Evolutionary conservation across 306 rosid genomes (phyloP).

Genomic region (Vigna mungo): DNA sequence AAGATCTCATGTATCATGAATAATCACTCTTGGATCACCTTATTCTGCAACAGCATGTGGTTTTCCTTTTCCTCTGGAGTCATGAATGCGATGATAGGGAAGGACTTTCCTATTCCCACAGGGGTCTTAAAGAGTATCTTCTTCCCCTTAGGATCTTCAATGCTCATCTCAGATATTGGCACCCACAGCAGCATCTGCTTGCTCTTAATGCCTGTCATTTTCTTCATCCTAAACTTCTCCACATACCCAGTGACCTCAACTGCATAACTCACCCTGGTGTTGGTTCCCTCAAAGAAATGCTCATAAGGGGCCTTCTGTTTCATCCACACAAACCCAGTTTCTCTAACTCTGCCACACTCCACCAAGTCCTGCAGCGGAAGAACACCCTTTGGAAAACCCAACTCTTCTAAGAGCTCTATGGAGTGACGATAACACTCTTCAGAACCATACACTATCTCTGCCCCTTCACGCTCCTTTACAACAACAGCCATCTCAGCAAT

Average conservation of each 20-base stretch:
- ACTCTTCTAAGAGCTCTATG: constrained; percentile 63
- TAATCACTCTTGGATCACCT: not conserved
- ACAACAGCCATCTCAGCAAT: constrained; percentile 40
- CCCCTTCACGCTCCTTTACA: constrained; percentile 62
- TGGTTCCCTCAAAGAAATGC: constrained; percentile 63
- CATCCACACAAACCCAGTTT: constrained; percentile 92
- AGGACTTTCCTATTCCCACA: constrained; percentile 76
- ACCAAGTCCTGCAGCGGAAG: constrained; percentile 73
- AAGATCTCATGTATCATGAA: not conserved
- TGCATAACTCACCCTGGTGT: constrained; percentile 65
- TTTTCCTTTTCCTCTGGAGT: constrained; percentile 61
- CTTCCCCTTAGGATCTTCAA: constrained; percentile 53
- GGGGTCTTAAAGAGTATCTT: constrained; percentile 75
- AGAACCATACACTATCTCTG: constrained; percentile 67
- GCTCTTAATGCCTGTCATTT: constrained; percentile 83
- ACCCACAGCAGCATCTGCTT: constrained; percentile 81
- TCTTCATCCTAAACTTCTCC: constrained; percentile 78
- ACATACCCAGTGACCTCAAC: constrained; percentile 79
- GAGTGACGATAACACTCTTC: constrained; percentile 65
- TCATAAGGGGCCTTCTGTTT: constrained; percentile 69
- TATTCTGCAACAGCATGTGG: constrained; percentile 22
- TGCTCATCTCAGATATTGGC: constrained; percentile 71
- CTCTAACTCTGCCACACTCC: constrained; percentile 79
- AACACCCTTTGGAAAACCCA: constrained; percentile 81
- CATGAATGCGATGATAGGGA: constrained; percentile 70